These are phyloP conservation scores for Hypoxylon fuscum DNA, from an alignment of 495 filamentous ascomycete genomes.

Conservation along the genomic window DNA sequence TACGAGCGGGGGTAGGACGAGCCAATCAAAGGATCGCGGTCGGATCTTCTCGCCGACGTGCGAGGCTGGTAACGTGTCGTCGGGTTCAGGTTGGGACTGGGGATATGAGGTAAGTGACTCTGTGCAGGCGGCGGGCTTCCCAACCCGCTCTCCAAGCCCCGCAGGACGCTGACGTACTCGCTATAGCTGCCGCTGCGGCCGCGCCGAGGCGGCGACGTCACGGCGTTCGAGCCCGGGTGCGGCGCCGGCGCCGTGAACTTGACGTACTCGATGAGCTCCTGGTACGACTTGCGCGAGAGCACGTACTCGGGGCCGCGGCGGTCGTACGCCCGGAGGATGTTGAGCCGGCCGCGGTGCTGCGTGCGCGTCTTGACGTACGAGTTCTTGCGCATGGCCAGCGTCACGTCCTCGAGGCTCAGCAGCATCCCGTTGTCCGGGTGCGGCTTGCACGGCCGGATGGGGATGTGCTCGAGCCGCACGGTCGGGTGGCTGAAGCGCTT, in stretches of 20 bases:
- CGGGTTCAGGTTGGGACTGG: not conserved
- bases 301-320: slow-evolving; percentile 21
- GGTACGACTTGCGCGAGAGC: slow-evolving; percentile 33
- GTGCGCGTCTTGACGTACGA: slow-evolving; percentile 38
- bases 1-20: slow-evolving; percentile 1
- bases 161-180: slow-evolving; percentile 24
- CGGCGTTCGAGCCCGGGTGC: slow-evolving; percentile 15
- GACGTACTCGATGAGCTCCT: slow-evolving; percentile 26
- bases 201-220: slow-evolving; percentile 12
- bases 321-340: slow-evolving; percentile 21
- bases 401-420: slow-evolving; percentile 28
- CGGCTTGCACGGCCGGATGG: slow-evolving; percentile 35
- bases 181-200: slow-evolving; percentile 24
- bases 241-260: slow-evolving; percentile 26
- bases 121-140: slow-evolving; percentile 8
- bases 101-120: not conserved
- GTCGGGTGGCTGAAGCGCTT: slow-evolving; percentile 16
- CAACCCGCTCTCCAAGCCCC: slow-evolving; percentile 15
- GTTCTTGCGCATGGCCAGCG: slow-evolving; percentile 30
- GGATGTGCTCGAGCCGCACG: slow-evolving; percentile 37
- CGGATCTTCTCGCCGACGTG: not conserved
- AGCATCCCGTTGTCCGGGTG: slow-evolving; percentile 46
- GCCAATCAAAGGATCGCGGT: slow-evolving; percentile 12
- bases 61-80: slow-evolving; percentile 4
- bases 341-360: slow-evolving; percentile 9